Evolutionary conservation across 352 stramenopile species (phyloP).

Genomic region (Phytophthora boehmeriae): DNA sequence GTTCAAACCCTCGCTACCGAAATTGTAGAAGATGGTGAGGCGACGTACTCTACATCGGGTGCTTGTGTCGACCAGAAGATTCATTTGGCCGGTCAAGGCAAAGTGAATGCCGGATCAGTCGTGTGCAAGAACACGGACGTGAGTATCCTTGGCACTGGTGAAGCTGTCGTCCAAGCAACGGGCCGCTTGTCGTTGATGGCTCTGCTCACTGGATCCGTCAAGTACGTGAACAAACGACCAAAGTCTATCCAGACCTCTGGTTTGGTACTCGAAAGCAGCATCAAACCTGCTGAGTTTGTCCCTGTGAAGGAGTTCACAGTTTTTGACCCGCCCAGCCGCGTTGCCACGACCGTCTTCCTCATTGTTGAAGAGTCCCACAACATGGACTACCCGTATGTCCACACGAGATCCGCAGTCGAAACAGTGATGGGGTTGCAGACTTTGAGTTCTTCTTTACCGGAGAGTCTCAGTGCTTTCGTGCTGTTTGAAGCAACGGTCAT

Average conservation of each 20-base stretch:
- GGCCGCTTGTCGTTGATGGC: slow-evolving; percentile 34
- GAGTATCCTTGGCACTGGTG: slow-evolving; percentile 45
- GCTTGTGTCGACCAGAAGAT: slow-evolving; percentile 37
- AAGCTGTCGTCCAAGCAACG: slow-evolving; percentile 48
- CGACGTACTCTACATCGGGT: slow-evolving; percentile 44
- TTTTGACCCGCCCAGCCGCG: slow-evolving; percentile 12
- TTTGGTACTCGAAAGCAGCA: slow-evolving; percentile 24
- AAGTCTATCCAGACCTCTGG: slow-evolving; percentile 36
- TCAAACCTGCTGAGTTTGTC: slow-evolving; percentile 17
- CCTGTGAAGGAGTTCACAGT: slow-evolving; percentile 4
- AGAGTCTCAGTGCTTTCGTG: slow-evolving; percentile 32
- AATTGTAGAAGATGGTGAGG: slow-evolving; percentile 38
- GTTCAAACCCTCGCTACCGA: slow-evolving; percentile 21
- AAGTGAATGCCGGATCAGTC: slow-evolving; percentile 45
- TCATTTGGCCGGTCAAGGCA: slow-evolving; percentile 36
- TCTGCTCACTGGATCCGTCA: slow-evolving; percentile 39
- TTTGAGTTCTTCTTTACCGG: slow-evolving; percentile 17
- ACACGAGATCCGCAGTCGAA: slow-evolving; percentile 12
- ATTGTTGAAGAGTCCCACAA: slow-evolving; percentile 28
- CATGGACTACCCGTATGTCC: slow-evolving; percentile 24
- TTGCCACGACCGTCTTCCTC: slow-evolving; percentile 19
- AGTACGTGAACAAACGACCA: slow-evolving; percentile 41
- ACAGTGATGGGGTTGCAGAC: slow-evolving; percentile 19
- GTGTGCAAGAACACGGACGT: slow-evolving; percentile 46
- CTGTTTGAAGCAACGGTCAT: slow-evolving; percentile 27